These are phyloP conservation scores for Rhynchosporium secalis DNA, from an alignment of 2,329 filamentous ascomycete genomes.

Conservation along the genomic window DNA sequence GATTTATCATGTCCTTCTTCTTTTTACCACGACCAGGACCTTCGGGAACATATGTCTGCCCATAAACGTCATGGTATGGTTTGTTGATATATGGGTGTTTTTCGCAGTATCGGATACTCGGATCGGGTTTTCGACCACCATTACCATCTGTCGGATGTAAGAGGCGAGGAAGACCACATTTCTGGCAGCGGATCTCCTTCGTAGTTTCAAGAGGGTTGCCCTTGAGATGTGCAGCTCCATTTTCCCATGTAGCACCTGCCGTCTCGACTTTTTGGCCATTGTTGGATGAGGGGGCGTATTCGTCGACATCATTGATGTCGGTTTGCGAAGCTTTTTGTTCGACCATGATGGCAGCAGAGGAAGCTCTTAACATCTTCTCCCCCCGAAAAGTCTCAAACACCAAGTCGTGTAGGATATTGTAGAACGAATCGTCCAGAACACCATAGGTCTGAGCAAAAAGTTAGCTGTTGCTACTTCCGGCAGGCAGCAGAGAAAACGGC, in stretches of 20 bases:
- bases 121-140: constrained; percentile 64
- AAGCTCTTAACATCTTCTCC: constrained; percentile 72
- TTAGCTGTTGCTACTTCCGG: constrained; percentile 27
- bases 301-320: constrained; percentile 32
- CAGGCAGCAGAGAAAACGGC: constrained; percentile 19
- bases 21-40: constrained; percentile 77
- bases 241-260: constrained; percentile 68
- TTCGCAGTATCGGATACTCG: constrained; percentile 73
- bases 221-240: constrained; percentile 67
- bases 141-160: constrained; percentile 72
- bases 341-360: constrained; percentile 63
- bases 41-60: constrained; percentile 75
- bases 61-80: constrained; percentile 77
- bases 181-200: constrained; percentile 69
- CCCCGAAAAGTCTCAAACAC: constrained; percentile 73
- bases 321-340: constrained; percentile 49
- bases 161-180: constrained; percentile 72
- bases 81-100: constrained; percentile 76
- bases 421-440: constrained; percentile 72
- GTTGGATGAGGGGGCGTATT: constrained; percentile 51
- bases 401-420: constrained; percentile 75
- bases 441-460: constrained; percentile 52
- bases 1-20: constrained; percentile 72
- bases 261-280: constrained; percentile 53
- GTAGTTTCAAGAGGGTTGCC: constrained; percentile 72